Evolutionary conservation across 139 green algal species (phyloP).

Genomic region (Ostreobium quekettii): DNA sequence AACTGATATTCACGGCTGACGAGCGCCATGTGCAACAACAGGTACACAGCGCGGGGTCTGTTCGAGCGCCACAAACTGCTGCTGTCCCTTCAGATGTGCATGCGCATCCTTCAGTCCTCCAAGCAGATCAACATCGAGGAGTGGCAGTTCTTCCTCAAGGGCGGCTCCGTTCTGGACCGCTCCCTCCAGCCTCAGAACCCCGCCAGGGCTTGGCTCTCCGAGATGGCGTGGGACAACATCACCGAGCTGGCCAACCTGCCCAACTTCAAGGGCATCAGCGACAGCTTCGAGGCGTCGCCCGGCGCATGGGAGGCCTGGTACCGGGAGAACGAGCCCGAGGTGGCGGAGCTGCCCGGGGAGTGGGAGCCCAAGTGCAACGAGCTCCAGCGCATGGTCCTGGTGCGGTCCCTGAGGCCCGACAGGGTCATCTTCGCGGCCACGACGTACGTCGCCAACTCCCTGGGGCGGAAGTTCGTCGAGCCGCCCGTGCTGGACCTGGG

Average conservation of each 20-base stretch:
- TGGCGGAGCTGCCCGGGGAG: constrained; percentile 60
- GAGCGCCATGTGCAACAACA: constrained; percentile 45
- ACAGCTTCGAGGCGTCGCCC: constrained; percentile 32
- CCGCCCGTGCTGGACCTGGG: constrained; percentile 73
- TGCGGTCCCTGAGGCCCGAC: constrained; percentile 53
- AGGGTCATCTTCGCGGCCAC: constrained; percentile 65
- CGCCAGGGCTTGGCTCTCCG: constrained; percentile 53
- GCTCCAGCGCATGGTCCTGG: constrained; percentile 69
- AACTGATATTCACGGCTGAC: constrained; percentile 51
- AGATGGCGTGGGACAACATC: constrained; percentile 74
- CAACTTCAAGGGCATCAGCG: constrained; percentile 56
- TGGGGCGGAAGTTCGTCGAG: constrained; percentile 77
- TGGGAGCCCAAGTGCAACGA: constrained; percentile 76
- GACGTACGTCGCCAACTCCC: constrained; percentile 59
- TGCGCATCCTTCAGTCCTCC: constrained; percentile 46
- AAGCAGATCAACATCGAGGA: constrained; percentile 62
- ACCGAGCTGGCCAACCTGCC: constrained; percentile 59
- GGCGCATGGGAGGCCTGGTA: constrained; percentile 49
- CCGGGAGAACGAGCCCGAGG: constrained; percentile 51
- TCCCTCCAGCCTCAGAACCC: constrained; percentile 55
- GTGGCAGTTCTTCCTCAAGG: constrained; percentile 74
- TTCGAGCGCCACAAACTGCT: constrained; percentile 85
- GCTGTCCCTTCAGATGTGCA: constrained; percentile 74
- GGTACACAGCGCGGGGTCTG: constrained; percentile 65
- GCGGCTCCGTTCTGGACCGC: constrained; percentile 54